phyloP scores from a whole-genome alignment of 2,329 filamentous ascomycete species.

The Phialophora macrospora region DNA sequence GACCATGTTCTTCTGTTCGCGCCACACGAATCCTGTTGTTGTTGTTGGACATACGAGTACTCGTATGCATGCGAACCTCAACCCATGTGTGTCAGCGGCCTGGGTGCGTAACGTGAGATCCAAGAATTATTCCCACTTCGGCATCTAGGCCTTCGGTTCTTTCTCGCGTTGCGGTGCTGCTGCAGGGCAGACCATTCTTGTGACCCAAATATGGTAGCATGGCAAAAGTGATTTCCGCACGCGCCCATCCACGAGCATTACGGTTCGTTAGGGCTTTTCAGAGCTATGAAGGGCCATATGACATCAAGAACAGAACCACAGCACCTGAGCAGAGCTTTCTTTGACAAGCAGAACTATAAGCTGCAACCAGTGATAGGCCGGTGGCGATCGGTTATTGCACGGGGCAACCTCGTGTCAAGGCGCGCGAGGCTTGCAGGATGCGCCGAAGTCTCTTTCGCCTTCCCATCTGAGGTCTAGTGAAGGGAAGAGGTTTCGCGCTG shows the following conservation, averaged over 20 bases:
- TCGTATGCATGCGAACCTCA: conserved; percentile 20
- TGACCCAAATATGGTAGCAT: conserved; percentile 2
- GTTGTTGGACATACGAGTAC: too few relatives aligned
- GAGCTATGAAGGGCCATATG: conserved; percentile 16
- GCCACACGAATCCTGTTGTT: too few relatives aligned
- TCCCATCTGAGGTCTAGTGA: conserved; percentile 23
- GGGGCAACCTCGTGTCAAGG: conserved; percentile 36
- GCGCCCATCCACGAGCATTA: conserved; percentile 18
- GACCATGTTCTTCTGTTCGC: conserved; percentile 18
- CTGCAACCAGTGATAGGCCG: conserved; percentile 27
- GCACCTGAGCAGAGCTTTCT: conserved; percentile 8
- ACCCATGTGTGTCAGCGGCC: neutral
- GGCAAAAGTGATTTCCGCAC: conserved; percentile 34
- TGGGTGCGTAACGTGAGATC: neutral
- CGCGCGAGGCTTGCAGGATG: conserved; percentile 18
- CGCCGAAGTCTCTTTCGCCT: conserved; percentile 26
- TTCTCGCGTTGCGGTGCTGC: conserved; percentile 26
- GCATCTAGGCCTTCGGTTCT: conserved; percentile 17
- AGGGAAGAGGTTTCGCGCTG: conserved; percentile 20
- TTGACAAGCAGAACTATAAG: neutral
- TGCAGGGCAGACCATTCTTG: conserved; percentile 23
- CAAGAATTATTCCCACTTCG: conserved; percentile 10
- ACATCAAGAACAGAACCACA: conserved; percentile 19
- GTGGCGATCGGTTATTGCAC: conserved; percentile 34
- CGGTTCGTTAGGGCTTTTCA: neutral